These are phyloP conservation scores for Scutellaria galericulata DNA, from an alignment of 257 asterid species.

Conservation along the genomic window DNA sequence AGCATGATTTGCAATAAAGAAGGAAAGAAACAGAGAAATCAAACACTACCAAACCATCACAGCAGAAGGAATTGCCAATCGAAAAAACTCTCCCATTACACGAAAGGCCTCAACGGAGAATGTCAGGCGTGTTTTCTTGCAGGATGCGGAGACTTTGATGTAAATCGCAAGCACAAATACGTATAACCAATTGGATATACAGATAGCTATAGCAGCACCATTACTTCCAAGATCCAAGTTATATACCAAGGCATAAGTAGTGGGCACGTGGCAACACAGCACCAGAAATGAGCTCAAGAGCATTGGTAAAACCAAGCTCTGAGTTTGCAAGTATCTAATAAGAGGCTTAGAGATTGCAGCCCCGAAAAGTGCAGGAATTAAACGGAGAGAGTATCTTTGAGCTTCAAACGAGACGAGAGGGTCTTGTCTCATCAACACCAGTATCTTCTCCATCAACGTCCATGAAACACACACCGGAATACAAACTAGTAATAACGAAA, in stretches of 20 bases:
- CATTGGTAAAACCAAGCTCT: conserved; percentile 61
- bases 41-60: conserved; percentile 68
- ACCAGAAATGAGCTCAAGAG: conserved; percentile 46
- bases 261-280: conserved; percentile 57
- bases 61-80: conserved; percentile 64
- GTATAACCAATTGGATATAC: conserved; percentile 59
- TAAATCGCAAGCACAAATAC: conserved; percentile 51
- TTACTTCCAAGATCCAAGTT: conserved; percentile 42
- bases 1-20: background rate
- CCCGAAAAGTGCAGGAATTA: conserved; percentile 59
- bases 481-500: conserved; percentile 51
- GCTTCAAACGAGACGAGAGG: conserved; percentile 54
- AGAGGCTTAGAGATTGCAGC: conserved; percentile 58
- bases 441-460: conserved; percentile 55
- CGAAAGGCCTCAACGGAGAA: conserved; percentile 52
- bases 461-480: conserved; percentile 59
- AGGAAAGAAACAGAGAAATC: background rate
- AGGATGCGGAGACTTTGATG: conserved; percentile 46
- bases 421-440: conserved; percentile 55
- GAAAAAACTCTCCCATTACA: conserved; percentile 50
- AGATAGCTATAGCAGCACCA: conserved; percentile 63
- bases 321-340: conserved; percentile 62
- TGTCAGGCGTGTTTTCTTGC: conserved; percentile 46
- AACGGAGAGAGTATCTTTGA: conserved; percentile 41
- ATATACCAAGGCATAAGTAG: conserved; percentile 55